Conservation (phyloP, 2,329 filamentous ascomycete genomes). For the Alternaria brassicicola region DNA sequence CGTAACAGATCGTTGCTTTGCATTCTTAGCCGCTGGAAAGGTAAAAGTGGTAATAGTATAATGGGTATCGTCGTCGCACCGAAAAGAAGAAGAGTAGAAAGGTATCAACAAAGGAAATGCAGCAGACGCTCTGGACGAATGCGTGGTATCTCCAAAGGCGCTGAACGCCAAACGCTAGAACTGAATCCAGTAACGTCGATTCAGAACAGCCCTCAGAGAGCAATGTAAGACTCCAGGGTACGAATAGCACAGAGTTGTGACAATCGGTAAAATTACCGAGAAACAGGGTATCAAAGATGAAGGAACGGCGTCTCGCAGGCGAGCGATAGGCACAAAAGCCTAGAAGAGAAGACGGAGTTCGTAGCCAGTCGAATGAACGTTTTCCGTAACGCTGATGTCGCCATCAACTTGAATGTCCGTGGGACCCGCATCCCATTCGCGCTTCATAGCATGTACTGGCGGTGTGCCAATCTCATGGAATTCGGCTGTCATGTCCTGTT, state of each 20-base stretch:
- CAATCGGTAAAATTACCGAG: slow-evolving; percentile 26
- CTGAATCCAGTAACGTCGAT: slow-evolving; percentile 13
- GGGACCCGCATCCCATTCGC: slow-evolving; percentile 59
- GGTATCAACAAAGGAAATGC: slow-evolving; percentile 18
- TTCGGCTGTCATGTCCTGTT: slow-evolving; percentile 82
- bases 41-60: slow-evolving; percentile 35
- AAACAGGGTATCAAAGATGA: slow-evolving; percentile 19
- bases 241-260: slow-evolving; percentile 45
- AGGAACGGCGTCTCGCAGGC: slow-evolving; percentile 8
- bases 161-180: slow-evolving; percentile 29
- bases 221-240: slow-evolving; percentile 27
- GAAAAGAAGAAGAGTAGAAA: slow-evolving; percentile 29
- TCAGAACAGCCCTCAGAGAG: slow-evolving; percentile 19
- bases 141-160: slow-evolving; percentile 38
- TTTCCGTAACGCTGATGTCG: slow-evolving; percentile 52
- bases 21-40: slow-evolving; percentile 34
- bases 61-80: slow-evolving; percentile 48
- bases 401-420: slow-evolving; percentile 57
- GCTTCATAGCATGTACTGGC: slow-evolving; percentile 54
- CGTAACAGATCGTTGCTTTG: slow-evolving; percentile 30
- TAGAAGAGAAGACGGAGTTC: slow-evolving; percentile 58
- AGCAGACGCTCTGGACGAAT: slow-evolving; percentile 27
- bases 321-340: slow-evolving; percentile 8
- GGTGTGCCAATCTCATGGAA: slow-evolving; percentile 66
- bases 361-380: slow-evolving; percentile 54